These are phyloP conservation scores for Phenoliferia sp. DNA, from an alignment of 1,284 basidiomycete species.

Conservation along the genomic window DNA sequence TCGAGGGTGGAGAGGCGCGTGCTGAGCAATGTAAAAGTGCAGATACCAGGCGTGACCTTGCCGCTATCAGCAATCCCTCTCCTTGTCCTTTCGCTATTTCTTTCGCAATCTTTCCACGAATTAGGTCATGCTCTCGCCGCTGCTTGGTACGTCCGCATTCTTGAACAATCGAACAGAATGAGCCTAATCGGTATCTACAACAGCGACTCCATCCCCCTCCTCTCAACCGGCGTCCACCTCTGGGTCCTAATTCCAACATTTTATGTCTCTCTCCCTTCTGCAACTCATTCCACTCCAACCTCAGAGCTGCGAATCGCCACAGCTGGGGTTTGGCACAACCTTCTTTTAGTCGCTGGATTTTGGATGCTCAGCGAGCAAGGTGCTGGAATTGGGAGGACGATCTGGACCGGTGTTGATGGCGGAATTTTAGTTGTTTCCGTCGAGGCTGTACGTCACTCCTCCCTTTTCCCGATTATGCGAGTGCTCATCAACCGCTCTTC, in stretches of 20 bases:
- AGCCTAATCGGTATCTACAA: background rate
- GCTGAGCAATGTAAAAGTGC: background rate
- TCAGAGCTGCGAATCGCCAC: slow-evolving; percentile 19
- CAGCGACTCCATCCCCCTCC: slow-evolving; percentile 12
- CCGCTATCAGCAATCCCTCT: slow-evolving; percentile 12
- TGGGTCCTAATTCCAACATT: slow-evolving; percentile 23
- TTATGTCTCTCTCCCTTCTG: slow-evolving; percentile 21
- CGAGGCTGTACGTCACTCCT: background rate
- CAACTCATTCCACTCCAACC: background rate
- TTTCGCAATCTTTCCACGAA: slow-evolving; percentile 28
- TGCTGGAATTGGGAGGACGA: background rate
- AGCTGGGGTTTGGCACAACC: slow-evolving; percentile 29
- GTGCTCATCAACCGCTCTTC: background rate
- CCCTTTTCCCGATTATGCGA: background rate
- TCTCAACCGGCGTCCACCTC: slow-evolving; percentile 17
- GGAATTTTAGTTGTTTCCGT: slow-evolving; percentile 3
- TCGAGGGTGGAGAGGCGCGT: background rate
- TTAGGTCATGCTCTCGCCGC: slow-evolving; percentile 27
- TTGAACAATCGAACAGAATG: background rate
- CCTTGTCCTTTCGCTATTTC: slow-evolving; percentile 13
- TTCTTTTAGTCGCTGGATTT: slow-evolving; percentile 2
- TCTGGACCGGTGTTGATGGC: background rate
- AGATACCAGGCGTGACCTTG: slow-evolving; percentile 20
- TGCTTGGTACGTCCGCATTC: slow-evolving; percentile 9
- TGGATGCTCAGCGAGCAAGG: background rate